Percentiles rank a stretch among this genome's conserved stretches.
phyloP scores from a whole-genome alignment of 306 rosid species.

The Cucumis hystrix region DNA sequence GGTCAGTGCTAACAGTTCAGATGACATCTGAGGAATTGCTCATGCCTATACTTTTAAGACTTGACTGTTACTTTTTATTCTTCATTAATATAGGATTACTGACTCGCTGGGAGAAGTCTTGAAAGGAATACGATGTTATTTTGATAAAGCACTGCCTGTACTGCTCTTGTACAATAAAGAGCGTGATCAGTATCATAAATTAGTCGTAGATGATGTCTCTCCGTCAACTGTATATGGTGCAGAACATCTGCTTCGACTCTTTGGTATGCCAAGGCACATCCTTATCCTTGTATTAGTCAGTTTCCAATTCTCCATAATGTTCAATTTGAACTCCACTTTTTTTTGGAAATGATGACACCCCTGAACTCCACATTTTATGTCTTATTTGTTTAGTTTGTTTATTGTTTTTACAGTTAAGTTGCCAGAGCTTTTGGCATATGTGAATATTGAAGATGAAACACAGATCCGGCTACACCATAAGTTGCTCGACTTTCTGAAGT shows the following conservation, averaged over 20 bases:
- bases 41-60: slow-evolving; percentile 9
- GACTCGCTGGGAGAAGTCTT: slow-evolving; percentile 69
- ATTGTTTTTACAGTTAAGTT: slow-evolving; percentile 70
- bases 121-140: slow-evolving; percentile 87
- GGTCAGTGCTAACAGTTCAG: neutral
- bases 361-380: neutral
- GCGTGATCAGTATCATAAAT: slow-evolving; percentile 68
- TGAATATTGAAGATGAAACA: slow-evolving; percentile 86
- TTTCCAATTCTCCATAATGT: neutral
- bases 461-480: slow-evolving; percentile 57
- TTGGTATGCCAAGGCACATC: slow-evolving; percentile 33
- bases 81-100: slow-evolving; percentile 38
- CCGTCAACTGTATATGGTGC: slow-evolving; percentile 88
- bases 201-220: slow-evolving; percentile 42
- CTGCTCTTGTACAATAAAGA: slow-evolving; percentile 86
- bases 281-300: neutral
- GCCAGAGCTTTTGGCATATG: slow-evolving; percentile 86
- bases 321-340: neutral
- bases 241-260: slow-evolving; percentile 87
- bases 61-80: slow-evolving; percentile 10
- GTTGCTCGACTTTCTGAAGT: slow-evolving; percentile 69
- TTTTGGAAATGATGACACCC: too few species aligned
- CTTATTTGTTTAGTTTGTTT: slow-evolving; percentile 1
- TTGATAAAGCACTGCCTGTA: slow-evolving; percentile 80
- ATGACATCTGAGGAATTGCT: slow-evolving; percentile 9